phyloP scores from a whole-genome alignment of 345 rosid genomes.

The Moringa oleifera region DNA sequence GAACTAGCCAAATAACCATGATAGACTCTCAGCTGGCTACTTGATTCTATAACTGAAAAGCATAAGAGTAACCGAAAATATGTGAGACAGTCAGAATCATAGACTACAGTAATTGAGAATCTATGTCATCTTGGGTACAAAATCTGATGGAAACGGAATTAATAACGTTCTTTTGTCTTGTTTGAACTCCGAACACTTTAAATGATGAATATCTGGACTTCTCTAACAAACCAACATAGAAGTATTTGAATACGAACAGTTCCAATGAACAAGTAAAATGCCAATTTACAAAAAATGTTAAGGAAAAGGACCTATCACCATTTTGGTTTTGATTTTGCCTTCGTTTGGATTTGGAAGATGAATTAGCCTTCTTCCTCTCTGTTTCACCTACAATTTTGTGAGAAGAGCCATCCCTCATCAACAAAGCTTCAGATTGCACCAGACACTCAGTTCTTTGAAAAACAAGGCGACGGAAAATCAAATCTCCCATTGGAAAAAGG shows the following conservation, averaged over 20 bases:
- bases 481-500: slow-evolving; percentile 37
- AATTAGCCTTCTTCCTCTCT: slow-evolving; percentile 29
- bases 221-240: no score
- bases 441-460: slow-evolving; percentile 70
- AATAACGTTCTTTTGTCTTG: no score
- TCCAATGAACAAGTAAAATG: no score
- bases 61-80: neutral
- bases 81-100: neutral
- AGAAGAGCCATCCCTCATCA: slow-evolving; percentile 35
- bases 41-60: slow-evolving; percentile 31
- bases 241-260: no score
- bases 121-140: no score
- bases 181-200: no score
- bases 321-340: slow-evolving; percentile 33
- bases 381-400: slow-evolving; percentile 24
- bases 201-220: no score
- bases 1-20: slow-evolving; percentile 89
- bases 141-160: no score
- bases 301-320: slow-evolving; percentile 34
- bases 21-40: slow-evolving; percentile 41
- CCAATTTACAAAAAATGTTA: no score
- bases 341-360: slow-evolving; percentile 47
- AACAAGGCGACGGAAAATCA: slow-evolving; percentile 78
- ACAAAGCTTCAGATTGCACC: slow-evolving; percentile 94
- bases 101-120: no score